Evolutionary conservation across 768 basidiomycete species (phyloP).

Genomic region (Suillus occidentalis): DNA sequence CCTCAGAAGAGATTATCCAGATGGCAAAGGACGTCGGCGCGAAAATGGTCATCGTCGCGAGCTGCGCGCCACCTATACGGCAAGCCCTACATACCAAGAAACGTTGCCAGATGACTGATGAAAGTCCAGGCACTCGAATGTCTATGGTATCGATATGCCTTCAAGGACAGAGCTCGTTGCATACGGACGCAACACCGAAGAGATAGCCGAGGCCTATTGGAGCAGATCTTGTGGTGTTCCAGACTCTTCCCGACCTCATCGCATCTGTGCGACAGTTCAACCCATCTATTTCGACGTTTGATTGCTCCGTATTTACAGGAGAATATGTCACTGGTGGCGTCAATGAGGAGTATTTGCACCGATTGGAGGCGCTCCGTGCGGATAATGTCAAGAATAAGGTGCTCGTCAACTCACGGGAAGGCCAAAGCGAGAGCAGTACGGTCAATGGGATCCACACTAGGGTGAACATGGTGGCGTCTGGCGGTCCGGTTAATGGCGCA

Average conservation of each 20-base stretch:
- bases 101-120: conserved; percentile 9
- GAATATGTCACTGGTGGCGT: conserved; percentile 96
- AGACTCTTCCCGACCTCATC: conserved; percentile 86
- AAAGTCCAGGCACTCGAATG: conserved; percentile 72
- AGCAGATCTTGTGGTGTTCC: conserved; percentile 95
- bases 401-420: conserved; percentile 16
- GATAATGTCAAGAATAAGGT: conserved; percentile 74
- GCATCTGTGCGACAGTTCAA: conserved; percentile 86
- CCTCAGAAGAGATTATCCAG: conserved; percentile 97
- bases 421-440: conserved; percentile 34
- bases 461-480: conserved; percentile 31
- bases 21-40: conserved; percentile 99
- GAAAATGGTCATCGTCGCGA: conserved; percentile 92
- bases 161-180: conserved; percentile 93
- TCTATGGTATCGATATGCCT: conserved; percentile 99
- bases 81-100: conserved; percentile 28
- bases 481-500: conserved; percentile 54
- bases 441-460: conserved; percentile 17
- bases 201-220: conserved; percentile 83
- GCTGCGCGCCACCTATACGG: conserved; percentile 96
- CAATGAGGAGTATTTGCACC: conserved; percentile 73
- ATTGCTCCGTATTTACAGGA: conserved; percentile 97
- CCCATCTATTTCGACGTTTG: conserved; percentile 71
- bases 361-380: conserved; percentile 73
- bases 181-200: conserved; percentile 64